These are phyloP conservation scores for Epichloe gansuensis DNA, from an alignment of 2,329 filamentous ascomycete genomes.

Conservation along the genomic window DNA sequence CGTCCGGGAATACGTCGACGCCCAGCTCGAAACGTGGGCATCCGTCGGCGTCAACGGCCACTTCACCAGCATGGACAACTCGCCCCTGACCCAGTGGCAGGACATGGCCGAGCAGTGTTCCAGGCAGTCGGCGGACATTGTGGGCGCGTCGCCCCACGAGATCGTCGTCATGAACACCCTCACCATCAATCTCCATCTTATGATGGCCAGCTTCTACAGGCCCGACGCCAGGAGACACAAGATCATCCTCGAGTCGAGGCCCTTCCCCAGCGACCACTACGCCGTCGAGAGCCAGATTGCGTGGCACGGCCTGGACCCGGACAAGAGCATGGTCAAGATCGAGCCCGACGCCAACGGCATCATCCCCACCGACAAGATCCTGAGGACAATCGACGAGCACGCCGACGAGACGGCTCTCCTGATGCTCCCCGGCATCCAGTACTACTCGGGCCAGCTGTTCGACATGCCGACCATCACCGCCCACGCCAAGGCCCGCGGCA, in stretches of 20 bases:
- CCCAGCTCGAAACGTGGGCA: conserved; percentile 73
- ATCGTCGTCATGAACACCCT: conserved; percentile 82
- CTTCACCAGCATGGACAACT: conserved; percentile 56
- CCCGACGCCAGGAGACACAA: conserved; percentile 55
- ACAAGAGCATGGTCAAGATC: conserved; percentile 60
- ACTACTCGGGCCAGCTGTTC: conserved; percentile 81
- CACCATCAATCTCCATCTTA: conserved; percentile 67
- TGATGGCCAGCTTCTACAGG: conserved; percentile 74
- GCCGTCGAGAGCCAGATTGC: conserved; percentile 70
- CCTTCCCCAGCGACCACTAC: conserved; percentile 81
- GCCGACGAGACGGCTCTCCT: conserved; percentile 61
- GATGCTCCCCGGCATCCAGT: conserved; percentile 78
- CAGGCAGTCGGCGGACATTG: conserved; percentile 54
- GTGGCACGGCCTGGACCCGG: conserved; percentile 54
- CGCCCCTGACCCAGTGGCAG: conserved; percentile 59
- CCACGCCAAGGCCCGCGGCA: conserved; percentile 57
- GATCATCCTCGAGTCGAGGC: conserved; percentile 79
- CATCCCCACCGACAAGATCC: conserved; percentile 57
- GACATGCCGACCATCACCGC: conserved; percentile 71
- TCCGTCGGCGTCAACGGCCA: conserved; percentile 76
- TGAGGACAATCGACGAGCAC: conserved; percentile 61
- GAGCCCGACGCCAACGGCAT: conserved; percentile 47
- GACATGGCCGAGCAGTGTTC: conserved; percentile 67
- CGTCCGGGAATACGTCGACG: conserved; percentile 50
- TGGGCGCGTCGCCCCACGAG: conserved; percentile 60